Evolutionary conservation across 2,329 filamentous ascomycete species (phyloP), one percentile per base, ranked within the genome.

Genomic region (Colletotrichum tabaci): DNA sequence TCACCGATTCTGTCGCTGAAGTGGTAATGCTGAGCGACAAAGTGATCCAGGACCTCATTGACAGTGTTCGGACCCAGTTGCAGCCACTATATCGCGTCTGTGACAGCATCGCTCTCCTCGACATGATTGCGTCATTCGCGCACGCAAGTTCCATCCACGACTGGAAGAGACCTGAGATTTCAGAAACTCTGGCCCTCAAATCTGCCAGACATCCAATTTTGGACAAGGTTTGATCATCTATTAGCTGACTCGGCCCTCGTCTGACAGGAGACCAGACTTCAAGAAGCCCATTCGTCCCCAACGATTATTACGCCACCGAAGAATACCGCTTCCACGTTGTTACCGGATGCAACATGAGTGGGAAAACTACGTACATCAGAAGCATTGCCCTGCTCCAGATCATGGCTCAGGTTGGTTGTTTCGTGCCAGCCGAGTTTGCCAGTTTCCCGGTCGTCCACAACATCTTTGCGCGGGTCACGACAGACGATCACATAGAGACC

Each of bases 261-360:
- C 21, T 44, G 13, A 63, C 47, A 7, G 23, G 12, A 16, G 3
- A 4, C 2, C 26, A 55, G 58, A 62, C 0, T 18, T 18, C 40
- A 8, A 46, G 30, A 16, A 88, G 87, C 56, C 90, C 89, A 26
- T 97, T 93, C 78, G 86, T 98, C 4, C 93, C 96, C 0, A 98
- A 98, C 74, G 95, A 98, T 77, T 93, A 95, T 38, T 98, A 95
- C 77, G 92, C 94, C 3, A 93, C 92, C 0, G 88, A 92, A 44
- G 91, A 96, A 72, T 91, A 91, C 46, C 90, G 95, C 1, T 97
- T 98, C 77, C 95, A 98, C 75, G 93, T 98, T 73, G 92, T 99
- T 74, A 98, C 96, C 0, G 96, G 96, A 4, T 97, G 94, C 80
- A 99, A 99, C 77, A 99, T 99, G 96, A 97, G 94, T 76, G 96